Percentiles rank a stretch among this genome's conserved stretches.
phyloP scores from a whole-genome alignment of 805 yeast species.

The Lipomyces yamanashiensis region DNA sequence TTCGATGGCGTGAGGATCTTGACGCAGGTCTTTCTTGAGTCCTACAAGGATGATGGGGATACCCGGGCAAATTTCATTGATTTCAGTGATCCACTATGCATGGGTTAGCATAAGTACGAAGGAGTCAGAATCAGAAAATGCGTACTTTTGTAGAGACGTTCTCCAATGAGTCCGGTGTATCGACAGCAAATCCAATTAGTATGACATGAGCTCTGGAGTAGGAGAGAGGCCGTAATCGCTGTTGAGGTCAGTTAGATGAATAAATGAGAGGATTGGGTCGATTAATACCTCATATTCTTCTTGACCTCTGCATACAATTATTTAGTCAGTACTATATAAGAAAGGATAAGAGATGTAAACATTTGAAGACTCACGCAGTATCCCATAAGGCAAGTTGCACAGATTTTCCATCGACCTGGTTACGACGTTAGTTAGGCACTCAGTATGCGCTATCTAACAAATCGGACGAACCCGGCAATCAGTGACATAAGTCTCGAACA shows the following conservation, averaged over 20 bases:
- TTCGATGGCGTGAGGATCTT: slow-evolving; percentile 46
- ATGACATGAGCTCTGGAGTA: slow-evolving; percentile 87
- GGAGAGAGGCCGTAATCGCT: slow-evolving; percentile 79
- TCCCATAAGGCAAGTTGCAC: slow-evolving; percentile 91
- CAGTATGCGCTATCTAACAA: background rate
- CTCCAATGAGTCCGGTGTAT: slow-evolving; percentile 80
- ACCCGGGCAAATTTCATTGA: slow-evolving; percentile 74
- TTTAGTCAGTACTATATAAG: background rate
- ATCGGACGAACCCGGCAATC: slow-evolving; percentile 66
- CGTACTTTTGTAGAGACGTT: slow-evolving; percentile 69
- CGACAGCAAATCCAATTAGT: slow-evolving; percentile 82
- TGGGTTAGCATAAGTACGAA: background rate
- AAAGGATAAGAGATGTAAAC: background rate
- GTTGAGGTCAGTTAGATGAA: slow-evolving; percentile 8
- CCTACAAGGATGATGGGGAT: slow-evolving; percentile 83
- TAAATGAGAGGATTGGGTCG: background rate
- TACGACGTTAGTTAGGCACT: background rate
- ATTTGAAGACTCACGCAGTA: slow-evolving; percentile 60
- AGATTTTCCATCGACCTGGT: slow-evolving; percentile 76
- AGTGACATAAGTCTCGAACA: slow-evolving; percentile 91
- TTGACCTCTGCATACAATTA: slow-evolving; percentile 59
- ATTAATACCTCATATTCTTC: slow-evolving; percentile 75
- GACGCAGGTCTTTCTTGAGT: slow-evolving; percentile 78
- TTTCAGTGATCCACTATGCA: slow-evolving; percentile 79
- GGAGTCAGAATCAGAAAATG: background rate